Evolutionary conservation across 495 filamentous ascomycete genomes (phyloP).

Genomic region (Neurospora sp.): DNA sequence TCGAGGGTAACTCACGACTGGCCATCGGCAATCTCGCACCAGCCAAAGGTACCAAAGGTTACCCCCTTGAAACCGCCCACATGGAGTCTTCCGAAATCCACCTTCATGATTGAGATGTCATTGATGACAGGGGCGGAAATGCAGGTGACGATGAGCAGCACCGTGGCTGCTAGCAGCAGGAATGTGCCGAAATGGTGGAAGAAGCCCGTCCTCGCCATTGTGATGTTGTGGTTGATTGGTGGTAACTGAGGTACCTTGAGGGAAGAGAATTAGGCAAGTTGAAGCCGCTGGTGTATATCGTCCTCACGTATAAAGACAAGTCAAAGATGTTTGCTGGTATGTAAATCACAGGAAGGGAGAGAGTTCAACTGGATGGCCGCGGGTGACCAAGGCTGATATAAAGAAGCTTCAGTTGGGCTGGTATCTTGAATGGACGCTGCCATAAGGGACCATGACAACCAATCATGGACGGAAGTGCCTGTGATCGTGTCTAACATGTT

Average conservation of each 20-base stretch:
- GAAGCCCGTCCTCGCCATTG: constrained; percentile 38
- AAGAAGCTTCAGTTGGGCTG: not conserved
- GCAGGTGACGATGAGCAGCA: constrained; percentile 47
- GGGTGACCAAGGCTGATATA: not conserved
- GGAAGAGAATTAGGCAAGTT: not conserved
- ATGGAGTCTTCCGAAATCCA: constrained; percentile 29
- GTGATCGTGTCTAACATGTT: not conserved
- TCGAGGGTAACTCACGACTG: constrained; percentile 9
- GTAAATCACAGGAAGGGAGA: not conserved
- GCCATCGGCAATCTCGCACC: constrained; percentile 29
- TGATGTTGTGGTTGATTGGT: constrained; percentile 1
- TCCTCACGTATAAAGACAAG: not conserved
- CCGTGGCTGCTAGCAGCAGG: constrained; percentile 41
- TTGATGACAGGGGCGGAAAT: constrained; percentile 48
- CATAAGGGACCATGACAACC: not conserved
- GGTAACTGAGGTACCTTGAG: not conserved
- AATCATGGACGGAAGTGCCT: not conserved
- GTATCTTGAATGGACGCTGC: not conserved
- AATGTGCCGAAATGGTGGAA: constrained; percentile 51
- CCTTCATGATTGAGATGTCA: constrained; percentile 39
- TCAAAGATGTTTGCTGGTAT: not conserved
- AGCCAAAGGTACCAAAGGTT: constrained; percentile 49
- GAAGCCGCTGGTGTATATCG: not conserved
- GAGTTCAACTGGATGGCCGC: not conserved
- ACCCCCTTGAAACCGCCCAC: constrained; percentile 18